phyloP scores from a whole-genome alignment of 257 asterid genomes.

The Solanum sejunctum region DNA sequence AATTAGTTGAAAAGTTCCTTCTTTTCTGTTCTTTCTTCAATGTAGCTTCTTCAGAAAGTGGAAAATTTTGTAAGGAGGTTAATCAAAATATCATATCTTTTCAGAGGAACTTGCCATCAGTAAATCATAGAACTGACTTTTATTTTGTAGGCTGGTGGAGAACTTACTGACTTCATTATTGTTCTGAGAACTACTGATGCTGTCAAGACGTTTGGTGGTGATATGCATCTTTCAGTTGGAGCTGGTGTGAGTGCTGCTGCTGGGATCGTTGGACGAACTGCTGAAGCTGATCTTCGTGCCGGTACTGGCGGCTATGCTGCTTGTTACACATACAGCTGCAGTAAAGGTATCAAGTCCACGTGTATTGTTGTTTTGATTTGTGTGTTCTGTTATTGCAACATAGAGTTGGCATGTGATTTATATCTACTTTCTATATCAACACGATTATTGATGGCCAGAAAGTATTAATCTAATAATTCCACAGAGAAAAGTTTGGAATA shows the following conservation, averaged over 20 bases:
- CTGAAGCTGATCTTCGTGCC: constrained; percentile 88
- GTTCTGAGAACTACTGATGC: constrained; percentile 77
- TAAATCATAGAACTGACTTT: background rate
- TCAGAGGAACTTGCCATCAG: background rate
- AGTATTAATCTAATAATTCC: background rate
- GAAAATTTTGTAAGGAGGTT: background rate
- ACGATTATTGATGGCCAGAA: background rate
- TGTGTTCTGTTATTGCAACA: background rate
- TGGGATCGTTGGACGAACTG: constrained; percentile 84
- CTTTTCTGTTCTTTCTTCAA: background rate
- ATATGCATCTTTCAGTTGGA: constrained; percentile 75
- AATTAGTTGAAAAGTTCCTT: background rate
- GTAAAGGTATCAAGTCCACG: constrained; percentile 54
- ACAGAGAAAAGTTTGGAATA: background rate
- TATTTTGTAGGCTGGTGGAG: constrained; percentile 87
- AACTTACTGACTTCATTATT: constrained; percentile 75
- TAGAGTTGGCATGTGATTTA: background rate
- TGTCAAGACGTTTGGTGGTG: constrained; percentile 61
- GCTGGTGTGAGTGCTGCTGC: constrained; percentile 88
- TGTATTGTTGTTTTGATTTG: background rate
- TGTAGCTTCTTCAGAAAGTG: background rate
- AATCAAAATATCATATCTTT: background rate
- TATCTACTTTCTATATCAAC: background rate
- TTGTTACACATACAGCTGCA: constrained; percentile 91
- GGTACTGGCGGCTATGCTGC: constrained; percentile 62